Evolutionary conservation across 495 filamentous ascomycete genomes (phyloP).

Genomic region (Podospora comata): DNA sequence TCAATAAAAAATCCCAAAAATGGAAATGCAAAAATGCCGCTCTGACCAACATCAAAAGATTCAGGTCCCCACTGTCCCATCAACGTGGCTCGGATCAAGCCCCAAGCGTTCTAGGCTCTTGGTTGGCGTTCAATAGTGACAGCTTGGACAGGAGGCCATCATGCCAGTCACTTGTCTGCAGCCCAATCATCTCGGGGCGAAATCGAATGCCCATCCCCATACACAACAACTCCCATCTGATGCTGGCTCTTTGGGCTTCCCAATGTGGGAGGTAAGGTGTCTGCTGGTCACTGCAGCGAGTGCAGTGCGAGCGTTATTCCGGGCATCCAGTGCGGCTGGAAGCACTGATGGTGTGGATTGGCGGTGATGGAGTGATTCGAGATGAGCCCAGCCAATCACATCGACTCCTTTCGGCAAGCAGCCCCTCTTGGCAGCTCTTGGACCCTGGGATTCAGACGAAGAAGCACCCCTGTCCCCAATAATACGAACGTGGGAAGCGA

Average conservation of each 20-base stretch:
- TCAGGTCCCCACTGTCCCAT: conserved; percentile 1
- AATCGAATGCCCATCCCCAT: not conserved
- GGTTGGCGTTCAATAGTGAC: conserved; percentile 11
- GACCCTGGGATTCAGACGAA: not conserved
- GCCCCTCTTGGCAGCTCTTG: not conserved
- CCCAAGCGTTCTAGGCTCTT: not conserved
- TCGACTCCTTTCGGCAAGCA: not conserved
- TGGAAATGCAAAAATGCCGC: not conserved
- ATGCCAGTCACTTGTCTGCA: conserved; percentile 1
- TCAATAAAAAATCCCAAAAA: not conserved
- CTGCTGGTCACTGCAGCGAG: not conserved
- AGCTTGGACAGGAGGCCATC: conserved; percentile 3
- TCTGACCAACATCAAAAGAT: not conserved
- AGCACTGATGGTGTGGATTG: not conserved
- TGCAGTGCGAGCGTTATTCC: not conserved
- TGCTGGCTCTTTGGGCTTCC: not conserved
- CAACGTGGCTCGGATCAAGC: not conserved
- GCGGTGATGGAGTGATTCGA: conserved; percentile 1
- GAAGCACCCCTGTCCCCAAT: not conserved
- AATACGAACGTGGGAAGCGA: not conserved
- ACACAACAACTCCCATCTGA: not conserved
- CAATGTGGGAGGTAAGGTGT: not conserved
- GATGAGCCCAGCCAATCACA: not conserved
- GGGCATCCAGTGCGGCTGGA: conserved; percentile 6
- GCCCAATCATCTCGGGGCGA: not conserved